phyloP scores from a whole-genome alignment of 352 stramenopile species.

The Pelagophyceae sp. region DNA sequence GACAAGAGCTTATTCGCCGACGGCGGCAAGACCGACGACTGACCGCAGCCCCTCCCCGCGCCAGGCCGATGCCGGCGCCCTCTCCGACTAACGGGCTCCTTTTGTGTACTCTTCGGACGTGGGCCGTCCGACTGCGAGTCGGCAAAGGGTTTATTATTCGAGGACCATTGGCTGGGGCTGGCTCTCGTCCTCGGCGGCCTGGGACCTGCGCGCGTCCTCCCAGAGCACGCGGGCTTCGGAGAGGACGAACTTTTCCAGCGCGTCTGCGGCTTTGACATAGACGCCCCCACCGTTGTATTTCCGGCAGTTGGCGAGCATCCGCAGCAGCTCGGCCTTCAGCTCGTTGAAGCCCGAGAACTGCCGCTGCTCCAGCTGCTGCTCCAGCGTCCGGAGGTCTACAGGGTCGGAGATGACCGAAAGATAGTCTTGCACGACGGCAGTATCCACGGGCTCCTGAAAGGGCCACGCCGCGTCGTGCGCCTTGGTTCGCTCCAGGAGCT shows the following conservation, averaged over 20 bases:
- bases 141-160: too few relatives aligned
- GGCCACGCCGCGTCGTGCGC: slow-evolving; percentile 91
- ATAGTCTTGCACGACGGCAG: slow-evolving; percentile 87
- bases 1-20: too few relatives aligned
- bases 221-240: not conserved
- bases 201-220: not conserved
- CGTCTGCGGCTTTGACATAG: slow-evolving; percentile 89
- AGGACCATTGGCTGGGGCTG: too few relatives aligned
- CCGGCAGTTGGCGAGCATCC: slow-evolving; percentile 95
- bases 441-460: slow-evolving; percentile 93
- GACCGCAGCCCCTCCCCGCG: too few relatives aligned
- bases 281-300: slow-evolving; percentile 88
- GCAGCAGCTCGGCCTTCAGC: slow-evolving; percentile 83
- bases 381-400: slow-evolving; percentile 65
- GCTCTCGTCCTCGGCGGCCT: too few relatives aligned
- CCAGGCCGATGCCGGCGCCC: too few relatives aligned
- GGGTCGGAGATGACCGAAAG: slow-evolving; percentile 88
- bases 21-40: too few relatives aligned
- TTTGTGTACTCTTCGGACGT: too few relatives aligned
- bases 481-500: slow-evolving; percentile 74
- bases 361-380: slow-evolving; percentile 48
- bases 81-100: too few relatives aligned
- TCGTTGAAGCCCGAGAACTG: slow-evolving; percentile 78
- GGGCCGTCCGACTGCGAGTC: too few relatives aligned
- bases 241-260: slow-evolving; percentile 49